phyloP scores from a whole-genome alignment of 306 rosid species.

The Comarum palustre region DNA sequence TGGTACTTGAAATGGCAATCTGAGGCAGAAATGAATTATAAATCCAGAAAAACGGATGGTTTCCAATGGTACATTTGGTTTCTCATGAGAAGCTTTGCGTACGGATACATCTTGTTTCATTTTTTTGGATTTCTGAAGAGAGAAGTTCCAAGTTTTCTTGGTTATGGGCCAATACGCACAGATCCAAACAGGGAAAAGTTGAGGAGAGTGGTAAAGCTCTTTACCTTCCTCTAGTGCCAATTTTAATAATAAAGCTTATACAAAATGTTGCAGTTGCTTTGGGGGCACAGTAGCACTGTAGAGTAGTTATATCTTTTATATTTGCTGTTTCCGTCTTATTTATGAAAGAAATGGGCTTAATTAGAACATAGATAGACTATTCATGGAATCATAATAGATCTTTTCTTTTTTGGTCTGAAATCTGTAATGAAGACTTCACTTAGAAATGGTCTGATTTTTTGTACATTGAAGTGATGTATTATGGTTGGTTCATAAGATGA shows the following conservation, averaged over 20 bases:
- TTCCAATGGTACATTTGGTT: constrained; percentile 55
- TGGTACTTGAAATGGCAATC: constrained; percentile 95
- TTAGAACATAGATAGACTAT: not conserved
- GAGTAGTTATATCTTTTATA: not conserved
- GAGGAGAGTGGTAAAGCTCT: constrained; percentile 62
- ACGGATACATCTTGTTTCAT: constrained; percentile 56
- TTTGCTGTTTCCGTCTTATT: not conserved
- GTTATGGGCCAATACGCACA: constrained; percentile 77
- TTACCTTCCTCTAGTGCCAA: constrained; percentile 24
- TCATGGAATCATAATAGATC: not conserved
- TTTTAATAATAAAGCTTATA: constrained; percentile 20
- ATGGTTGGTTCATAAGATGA: not conserved
- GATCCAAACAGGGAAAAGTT: constrained; percentile 65
- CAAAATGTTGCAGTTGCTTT: constrained; percentile 20
- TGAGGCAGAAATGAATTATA: constrained; percentile 59
- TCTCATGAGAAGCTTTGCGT: constrained; percentile 50
- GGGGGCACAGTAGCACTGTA: not conserved
- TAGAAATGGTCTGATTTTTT: not conserved
- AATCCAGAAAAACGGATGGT: constrained; percentile 46
- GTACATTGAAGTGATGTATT: not conserved
- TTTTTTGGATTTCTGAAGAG: constrained; percentile 46
- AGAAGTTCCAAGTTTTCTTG: constrained; percentile 56
- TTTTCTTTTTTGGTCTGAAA: not conserved
- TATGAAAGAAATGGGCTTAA: not conserved
- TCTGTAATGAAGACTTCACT: not conserved